Conservation (phyloP, 345 rosid species). For the Brassica rapa region DNA sequence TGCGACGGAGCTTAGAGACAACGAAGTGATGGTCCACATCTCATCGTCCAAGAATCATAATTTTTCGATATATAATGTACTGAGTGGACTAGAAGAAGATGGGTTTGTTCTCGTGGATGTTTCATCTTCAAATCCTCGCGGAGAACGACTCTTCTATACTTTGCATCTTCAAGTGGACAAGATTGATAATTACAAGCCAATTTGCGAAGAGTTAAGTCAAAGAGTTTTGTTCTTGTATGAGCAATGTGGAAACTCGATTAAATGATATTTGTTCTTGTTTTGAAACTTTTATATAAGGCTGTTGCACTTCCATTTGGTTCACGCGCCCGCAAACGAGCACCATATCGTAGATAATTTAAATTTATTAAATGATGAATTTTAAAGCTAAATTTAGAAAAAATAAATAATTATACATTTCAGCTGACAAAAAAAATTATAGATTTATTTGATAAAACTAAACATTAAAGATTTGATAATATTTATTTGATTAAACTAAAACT, state of each 20-base stretch:
- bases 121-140: constrained; percentile 58
- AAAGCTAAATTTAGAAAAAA: too few species aligned
- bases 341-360: too few species aligned
- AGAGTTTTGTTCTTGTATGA: background rate
- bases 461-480: too few species aligned
- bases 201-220: background rate
- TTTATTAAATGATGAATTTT: too few species aligned
- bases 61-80: constrained; percentile 46
- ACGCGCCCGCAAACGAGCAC: too few species aligned
- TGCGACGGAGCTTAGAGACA: constrained; percentile 43
- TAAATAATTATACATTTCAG: too few species aligned
- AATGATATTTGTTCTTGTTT: background rate
- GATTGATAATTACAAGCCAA: background rate
- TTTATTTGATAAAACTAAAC: too few species aligned
- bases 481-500: too few species aligned
- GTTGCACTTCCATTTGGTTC: too few species aligned
- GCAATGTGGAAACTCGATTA: background rate
- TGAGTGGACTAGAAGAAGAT: constrained; percentile 49
- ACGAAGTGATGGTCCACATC: constrained; percentile 56
- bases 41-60: constrained; percentile 36
- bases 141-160: constrained; percentile 53
- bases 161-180: constrained; percentile 46
- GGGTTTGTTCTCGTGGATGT: constrained; percentile 51
- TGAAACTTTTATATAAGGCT: background rate
- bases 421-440: too few species aligned